Base-by-base conservation (phyloP, 1,284 basidiomycete genomes). In the Pseudomicrostroma phylloplanum region DNA sequence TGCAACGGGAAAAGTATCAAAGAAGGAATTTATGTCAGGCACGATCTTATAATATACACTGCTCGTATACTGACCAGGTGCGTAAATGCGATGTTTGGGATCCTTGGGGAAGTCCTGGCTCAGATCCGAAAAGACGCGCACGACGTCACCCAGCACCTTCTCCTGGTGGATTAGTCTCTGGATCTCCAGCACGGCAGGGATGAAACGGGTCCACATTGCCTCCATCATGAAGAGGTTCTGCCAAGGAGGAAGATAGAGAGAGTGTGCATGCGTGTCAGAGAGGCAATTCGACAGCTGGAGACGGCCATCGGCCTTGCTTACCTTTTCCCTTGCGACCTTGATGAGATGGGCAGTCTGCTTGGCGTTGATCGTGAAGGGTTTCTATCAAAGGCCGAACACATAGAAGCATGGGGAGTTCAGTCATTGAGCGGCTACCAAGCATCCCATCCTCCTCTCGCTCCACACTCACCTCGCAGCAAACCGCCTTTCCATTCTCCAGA, bases 401-500 rank as follows among this genome's bases (percentile, higher is more conserved):
- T 9, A 36, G 30, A 36, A 36, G n/a, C 30, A 36, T 36, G 30
- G 30, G 4, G 30, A 9, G 30, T 36, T 36, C 30, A 36, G 9
- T 36, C 30, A 36, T 4, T 4, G 4, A 11, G 8, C 48, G 11
- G 48, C 3, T 49, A 25, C n/a, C 3, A 3, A 49, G 11, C 48
- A 4, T 3, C 19, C 9, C 30, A 3, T 3, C 4, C 19, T 49
- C 19, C 48, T 19, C n/a, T 19, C 17, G 43, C 3, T 48, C 30
- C 21, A n/a, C 58, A 55, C 56, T 46, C 43, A 64, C 64, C 46
- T 76, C 73, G 40, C 72, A 74, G 42, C 63, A 85, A 21, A 94
- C 88, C 78, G 92, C 85, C 80, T 93, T 96, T 57, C 87, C 87
- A 1, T 88, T 88, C 60, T 86, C 84, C 64, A 93, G 85, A 8